Evolutionary conservation across 1,284 basidiomycete genomes (phyloP), one percentile per base, ranked within the genome.

Genomic region (Amylostereum areolatum): DNA sequence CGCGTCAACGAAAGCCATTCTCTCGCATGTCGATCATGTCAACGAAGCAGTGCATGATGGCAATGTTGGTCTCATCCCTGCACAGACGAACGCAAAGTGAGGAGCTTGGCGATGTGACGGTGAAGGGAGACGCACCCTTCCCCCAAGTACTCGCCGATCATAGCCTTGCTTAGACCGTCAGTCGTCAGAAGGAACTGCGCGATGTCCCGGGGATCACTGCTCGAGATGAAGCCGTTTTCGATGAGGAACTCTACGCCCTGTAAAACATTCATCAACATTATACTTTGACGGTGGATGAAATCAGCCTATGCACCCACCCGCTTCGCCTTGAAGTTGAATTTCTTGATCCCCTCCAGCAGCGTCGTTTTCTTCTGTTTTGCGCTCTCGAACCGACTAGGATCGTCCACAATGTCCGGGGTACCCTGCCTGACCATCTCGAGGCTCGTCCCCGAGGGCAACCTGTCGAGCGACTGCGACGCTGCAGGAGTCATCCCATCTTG

Each of bases 241-340:
- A 94, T 66, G 47, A 99, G 76, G 64, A 92, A 97, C 69, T 90
- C 78, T 45, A 99, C 80, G 18, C 97, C 97, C 82, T 94, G 51
- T 37, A 11, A 32, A 40, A 43, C 46, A 43, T 42, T 29, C 56
- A 44, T 51, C 39, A 30, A 55, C 43, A 47, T 29, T 30, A 11
- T 24, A 37, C 39, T 2, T 12, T 11, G 24, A 4, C 5, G 9
- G 45, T 28, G 5, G 32, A 24, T 35, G 11, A 10, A 12, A 6
- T 24, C 30, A 10, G 27, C 11, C 28, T 11, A 25, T 18, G 29
- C 9, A 67, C 73, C 36, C 59, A 89, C 91, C 58, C 85, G 79
- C 69, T 97, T 97, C 9, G 97, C 95, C 69, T 98, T 99, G 73
- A 89, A 95, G 69, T 99, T 99, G 73, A 99, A 99, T 67, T 93